A percentile compares a stretch with the other conserved stretches of the same genome.
Conservation (phyloP, 1,284 basidiomycete genomes). For the Trametes hirsuta region DNA sequence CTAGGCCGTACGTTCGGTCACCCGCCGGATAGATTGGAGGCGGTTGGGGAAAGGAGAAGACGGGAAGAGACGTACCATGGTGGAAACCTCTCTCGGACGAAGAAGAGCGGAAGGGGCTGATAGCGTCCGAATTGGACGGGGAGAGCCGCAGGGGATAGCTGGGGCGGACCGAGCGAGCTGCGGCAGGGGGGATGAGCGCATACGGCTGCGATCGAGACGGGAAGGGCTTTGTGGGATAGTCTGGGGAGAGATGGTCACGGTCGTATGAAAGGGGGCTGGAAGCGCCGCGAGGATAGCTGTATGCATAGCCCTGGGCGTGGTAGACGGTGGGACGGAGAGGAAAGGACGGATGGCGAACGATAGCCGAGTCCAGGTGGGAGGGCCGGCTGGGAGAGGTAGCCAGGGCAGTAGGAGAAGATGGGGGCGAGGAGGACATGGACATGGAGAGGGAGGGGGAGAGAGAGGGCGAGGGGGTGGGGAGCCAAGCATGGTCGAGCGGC, state of each 20-base stretch:
- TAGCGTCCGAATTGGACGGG: not conserved
- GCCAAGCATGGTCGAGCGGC: constrained; percentile 6
- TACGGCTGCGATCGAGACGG: constrained; percentile 13
- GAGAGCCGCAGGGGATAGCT: constrained; percentile 1
- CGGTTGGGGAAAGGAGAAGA: not conserved
- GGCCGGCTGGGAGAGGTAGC: constrained; percentile 15
- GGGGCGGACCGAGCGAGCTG: not conserved
- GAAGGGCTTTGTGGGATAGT: not conserved
- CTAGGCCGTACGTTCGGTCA: constrained; percentile 5
- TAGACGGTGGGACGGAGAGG: constrained; percentile 12
- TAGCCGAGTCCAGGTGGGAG: constrained; percentile 9
- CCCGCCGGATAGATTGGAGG: not conserved
- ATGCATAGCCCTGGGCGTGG: constrained; percentile 19
- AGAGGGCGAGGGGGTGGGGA: constrained; percentile 20
- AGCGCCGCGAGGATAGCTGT: constrained; percentile 11
- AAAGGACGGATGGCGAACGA: constrained; percentile 14
- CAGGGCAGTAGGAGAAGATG: constrained; percentile 19
- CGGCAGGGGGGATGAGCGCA: constrained; percentile 7
- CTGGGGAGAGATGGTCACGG: not conserved
- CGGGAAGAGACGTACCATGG: constrained; percentile 3
- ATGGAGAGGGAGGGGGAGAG: constrained; percentile 22
- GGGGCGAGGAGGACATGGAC: constrained; percentile 24
- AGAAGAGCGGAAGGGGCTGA: constrained; percentile 4
- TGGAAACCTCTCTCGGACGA: not conserved
- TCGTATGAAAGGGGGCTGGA: constrained; percentile 7